Conservation (phyloP, 2,329 filamentous ascomycete species). For the Chaetomiaceae sp. region DNA sequence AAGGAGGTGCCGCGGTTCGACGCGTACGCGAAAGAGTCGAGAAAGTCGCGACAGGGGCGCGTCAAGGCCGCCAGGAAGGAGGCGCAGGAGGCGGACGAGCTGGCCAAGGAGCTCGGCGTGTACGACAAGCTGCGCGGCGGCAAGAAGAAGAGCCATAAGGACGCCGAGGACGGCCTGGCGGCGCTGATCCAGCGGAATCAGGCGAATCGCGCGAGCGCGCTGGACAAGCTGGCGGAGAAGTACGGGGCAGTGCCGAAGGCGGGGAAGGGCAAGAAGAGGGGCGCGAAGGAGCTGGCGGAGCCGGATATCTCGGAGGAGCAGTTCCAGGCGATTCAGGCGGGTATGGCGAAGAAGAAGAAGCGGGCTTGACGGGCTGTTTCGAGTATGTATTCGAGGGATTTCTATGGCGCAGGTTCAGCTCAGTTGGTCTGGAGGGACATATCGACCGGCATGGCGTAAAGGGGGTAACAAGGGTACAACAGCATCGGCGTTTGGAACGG, state of each 20-base stretch:
- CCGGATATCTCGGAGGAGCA: constrained; percentile 54
- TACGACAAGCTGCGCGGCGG: constrained; percentile 61
- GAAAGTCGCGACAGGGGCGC: constrained; percentile 54
- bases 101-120: constrained; percentile 68
- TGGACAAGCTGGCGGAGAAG: constrained; percentile 71
- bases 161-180: constrained; percentile 52
- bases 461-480: not conserved
- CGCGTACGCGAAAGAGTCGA: constrained; percentile 68
- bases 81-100: constrained; percentile 64
- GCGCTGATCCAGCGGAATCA: constrained; percentile 70
- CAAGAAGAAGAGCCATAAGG: constrained; percentile 31
- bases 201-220: constrained; percentile 56
- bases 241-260: constrained; percentile 46
- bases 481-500: constrained; percentile 6
- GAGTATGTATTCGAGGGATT: no score
- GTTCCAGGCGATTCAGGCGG: constrained; percentile 51
- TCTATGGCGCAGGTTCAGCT: no score
- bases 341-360: constrained; percentile 33
- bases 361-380: constrained; percentile 10
- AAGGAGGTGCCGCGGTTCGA: constrained; percentile 61
- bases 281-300: constrained; percentile 52
- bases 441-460: not conserved
- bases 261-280: constrained; percentile 47
- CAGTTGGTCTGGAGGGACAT: not conserved
- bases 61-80: constrained; percentile 60